Evolutionary conservation across 331 rosid genomes (phyloP).

Genomic region (Malus hybrid): DNA sequence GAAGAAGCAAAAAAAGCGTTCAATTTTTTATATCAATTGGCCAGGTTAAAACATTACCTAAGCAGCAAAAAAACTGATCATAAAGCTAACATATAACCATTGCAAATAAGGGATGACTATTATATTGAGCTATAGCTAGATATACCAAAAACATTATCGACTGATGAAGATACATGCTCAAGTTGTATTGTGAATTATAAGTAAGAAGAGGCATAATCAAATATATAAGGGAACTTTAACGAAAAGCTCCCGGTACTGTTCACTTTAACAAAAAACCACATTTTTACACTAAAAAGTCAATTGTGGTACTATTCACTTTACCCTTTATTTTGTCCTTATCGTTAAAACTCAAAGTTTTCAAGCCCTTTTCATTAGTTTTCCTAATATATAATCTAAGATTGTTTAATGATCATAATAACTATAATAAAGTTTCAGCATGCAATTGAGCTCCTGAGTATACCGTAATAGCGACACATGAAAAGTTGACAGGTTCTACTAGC

Average conservation of each 20-base stretch:
- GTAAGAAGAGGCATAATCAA: not conserved
- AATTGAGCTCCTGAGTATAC: not conserved
- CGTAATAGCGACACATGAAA: not conserved
- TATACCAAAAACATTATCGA: not conserved
- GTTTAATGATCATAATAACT: not conserved
- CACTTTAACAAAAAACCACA: no score
- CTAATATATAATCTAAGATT: not conserved
- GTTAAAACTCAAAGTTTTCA: no score
- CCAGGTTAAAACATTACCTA: not conserved
- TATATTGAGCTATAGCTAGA: not conserved
- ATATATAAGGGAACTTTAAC: not conserved
- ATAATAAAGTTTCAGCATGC: not conserved
- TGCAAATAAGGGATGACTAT: not conserved
- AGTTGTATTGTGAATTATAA: not conserved
- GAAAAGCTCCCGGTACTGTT: no score
- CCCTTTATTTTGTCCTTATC: no score
- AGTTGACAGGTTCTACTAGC: not conserved
- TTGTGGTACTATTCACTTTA: no score
- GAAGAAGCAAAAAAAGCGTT: not conserved
- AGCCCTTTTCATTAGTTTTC: no score
- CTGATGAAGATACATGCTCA: not conserved
- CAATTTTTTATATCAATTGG: not conserved
- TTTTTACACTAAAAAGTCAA: no score
- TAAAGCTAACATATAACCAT: not conserved
- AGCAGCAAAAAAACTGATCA: not conserved